phyloP scores from a whole-genome alignment of 2,329 filamentous ascomycete genomes.

The Alternaria novae-zelandiae region DNA sequence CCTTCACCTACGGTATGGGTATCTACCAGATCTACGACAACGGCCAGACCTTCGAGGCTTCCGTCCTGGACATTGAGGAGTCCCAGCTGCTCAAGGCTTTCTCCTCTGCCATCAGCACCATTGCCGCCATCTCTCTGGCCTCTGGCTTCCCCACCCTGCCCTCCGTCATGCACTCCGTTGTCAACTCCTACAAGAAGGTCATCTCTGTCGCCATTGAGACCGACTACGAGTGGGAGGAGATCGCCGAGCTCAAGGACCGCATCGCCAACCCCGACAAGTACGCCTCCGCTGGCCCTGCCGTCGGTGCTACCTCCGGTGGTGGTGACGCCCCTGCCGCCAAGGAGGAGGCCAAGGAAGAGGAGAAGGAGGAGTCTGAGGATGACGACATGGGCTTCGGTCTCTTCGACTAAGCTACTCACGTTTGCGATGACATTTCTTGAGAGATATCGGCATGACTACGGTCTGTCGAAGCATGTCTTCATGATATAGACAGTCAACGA shows the following conservation, averaged over 20 bases:
- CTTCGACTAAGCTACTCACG: conserved; percentile 55
- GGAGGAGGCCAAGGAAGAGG: conserved; percentile 60
- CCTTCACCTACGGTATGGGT: conserved; percentile 83
- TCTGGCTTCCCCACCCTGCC: conserved; percentile 95
- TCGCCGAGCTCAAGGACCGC: conserved; percentile 98
- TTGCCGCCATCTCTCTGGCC: conserved; percentile 90
- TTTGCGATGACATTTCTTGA: conserved; percentile 26
- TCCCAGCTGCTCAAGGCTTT: conserved; percentile 89
- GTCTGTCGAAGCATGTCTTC: conserved; percentile 29
- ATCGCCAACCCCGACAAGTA: conserved; percentile 99
- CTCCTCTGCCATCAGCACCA: conserved; percentile 79
- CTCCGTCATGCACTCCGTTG: conserved; percentile 92
- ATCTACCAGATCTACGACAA: conserved; percentile 96
- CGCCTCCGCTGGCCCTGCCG: conserved; percentile 77
- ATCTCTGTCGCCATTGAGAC: conserved; percentile 88
- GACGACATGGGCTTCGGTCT: conserved; percentile 62
- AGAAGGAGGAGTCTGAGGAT: conserved; percentile 65
- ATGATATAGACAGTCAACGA: conserved; percentile 43
- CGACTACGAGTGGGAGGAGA: conserved; percentile 92
- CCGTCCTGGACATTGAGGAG: conserved; percentile 92
- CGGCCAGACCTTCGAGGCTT: conserved; percentile 87
- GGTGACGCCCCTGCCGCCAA: conserved; percentile 55
- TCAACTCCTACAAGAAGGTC: conserved; percentile 98
- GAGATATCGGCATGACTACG: conserved; percentile 25
- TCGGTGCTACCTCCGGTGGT: conserved; percentile 60